Percentiles rank a stretch among this genome's conserved stretches.
Evolutionary conservation across 2,329 filamentous ascomycete species (phyloP).

Genomic region (Aspergillus sergii): DNA sequence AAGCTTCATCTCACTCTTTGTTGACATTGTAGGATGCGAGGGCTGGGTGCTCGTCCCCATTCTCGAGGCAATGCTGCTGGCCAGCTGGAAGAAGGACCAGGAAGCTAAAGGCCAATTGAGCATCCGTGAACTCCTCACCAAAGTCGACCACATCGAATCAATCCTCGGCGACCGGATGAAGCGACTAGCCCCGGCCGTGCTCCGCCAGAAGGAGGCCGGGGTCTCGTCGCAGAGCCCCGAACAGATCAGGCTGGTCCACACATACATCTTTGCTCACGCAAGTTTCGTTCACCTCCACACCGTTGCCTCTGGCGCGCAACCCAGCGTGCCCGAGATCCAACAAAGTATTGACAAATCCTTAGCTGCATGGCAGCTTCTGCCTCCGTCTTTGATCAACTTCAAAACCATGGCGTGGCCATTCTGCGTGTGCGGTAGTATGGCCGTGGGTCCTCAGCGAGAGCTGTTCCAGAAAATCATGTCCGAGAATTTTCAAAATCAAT

Average conservation of each 20-base stretch:
- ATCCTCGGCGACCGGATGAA: too few relatives aligned
- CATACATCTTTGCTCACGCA: background rate
- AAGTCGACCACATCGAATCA: background rate
- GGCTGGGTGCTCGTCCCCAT: background rate
- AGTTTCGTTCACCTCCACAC: background rate
- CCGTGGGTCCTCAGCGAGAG: background rate
- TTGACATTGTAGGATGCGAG: background rate
- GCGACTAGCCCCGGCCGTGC: too few relatives aligned
- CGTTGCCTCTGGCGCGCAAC: background rate
- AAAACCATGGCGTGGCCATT: background rate
- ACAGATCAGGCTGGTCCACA: background rate
- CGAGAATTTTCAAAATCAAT: background rate
- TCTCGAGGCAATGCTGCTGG: background rate
- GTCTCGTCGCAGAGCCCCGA: background rate
- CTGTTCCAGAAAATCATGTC: background rate
- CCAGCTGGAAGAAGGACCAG: background rate
- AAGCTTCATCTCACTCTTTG: background rate
- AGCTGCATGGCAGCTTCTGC: background rate
- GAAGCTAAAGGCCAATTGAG: background rate
- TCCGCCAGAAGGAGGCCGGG: too few relatives aligned
- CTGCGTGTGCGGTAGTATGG: background rate
- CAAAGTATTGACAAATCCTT: background rate
- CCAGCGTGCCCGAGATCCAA: background rate
- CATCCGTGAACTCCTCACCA: background rate
- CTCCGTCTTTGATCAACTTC: background rate